Evolutionary conservation across 148 eudicot genomes (phyloP).

Genomic region (Chenopodium album): DNA sequence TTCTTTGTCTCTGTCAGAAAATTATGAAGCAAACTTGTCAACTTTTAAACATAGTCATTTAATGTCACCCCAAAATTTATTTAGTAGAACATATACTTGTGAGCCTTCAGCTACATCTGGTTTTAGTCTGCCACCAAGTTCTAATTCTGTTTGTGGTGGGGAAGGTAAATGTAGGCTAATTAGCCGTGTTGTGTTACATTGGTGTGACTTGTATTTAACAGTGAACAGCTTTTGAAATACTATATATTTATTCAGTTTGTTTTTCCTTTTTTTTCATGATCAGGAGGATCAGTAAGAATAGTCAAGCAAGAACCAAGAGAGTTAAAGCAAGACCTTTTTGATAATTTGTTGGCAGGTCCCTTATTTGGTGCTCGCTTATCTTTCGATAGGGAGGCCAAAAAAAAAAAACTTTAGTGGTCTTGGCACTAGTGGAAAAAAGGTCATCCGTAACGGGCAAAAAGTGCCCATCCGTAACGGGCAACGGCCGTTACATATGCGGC

Average conservation of each 20-base stretch:
- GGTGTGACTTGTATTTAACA: not conserved
- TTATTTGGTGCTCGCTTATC: no score
- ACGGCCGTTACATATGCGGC: no score
- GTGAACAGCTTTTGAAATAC: not conserved
- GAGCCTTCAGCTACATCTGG: conserved; percentile 9
- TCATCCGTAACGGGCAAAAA: no score
- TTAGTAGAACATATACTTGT: not conserved
- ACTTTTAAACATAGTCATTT: not conserved
- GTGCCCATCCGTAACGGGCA: no score
- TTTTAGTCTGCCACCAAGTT: not conserved
- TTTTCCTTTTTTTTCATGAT: not conserved
- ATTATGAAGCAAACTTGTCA: not conserved
- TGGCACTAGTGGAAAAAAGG: not conserved
- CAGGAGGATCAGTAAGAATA: conserved; percentile 9
- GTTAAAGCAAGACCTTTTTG: conserved; percentile 1
- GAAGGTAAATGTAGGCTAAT: not conserved
- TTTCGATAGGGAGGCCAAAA: not conserved
- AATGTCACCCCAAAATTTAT: not conserved
- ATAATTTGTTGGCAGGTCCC: not conserved
- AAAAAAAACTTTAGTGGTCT: not conserved
- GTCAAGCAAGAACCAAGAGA: conserved; percentile 23
- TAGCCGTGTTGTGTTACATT: not conserved
- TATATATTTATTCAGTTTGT: not conserved
- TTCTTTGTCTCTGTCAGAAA: not conserved
- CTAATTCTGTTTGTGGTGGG: not conserved